Percentiles rank a stretch among this genome's conserved stretches.
Conservation (phyloP, 1,139 yeast species). For the Arxiozyma bovina region DNA sequence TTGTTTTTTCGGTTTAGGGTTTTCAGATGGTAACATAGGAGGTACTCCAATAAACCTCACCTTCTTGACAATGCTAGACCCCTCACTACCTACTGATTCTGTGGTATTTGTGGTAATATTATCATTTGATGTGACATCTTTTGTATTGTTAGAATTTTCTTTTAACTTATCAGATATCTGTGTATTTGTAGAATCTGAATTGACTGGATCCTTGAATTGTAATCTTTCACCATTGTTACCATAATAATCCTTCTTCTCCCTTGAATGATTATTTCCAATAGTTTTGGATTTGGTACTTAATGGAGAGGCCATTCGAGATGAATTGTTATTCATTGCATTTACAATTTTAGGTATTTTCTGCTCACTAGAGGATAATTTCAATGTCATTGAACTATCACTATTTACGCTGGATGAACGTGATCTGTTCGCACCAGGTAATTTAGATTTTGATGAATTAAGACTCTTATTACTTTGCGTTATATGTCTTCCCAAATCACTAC, state of each 20-base stretch:
- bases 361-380: background rate
- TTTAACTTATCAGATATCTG: background rate
- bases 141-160: background rate
- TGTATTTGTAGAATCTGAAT: background rate
- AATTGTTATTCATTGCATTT: background rate
- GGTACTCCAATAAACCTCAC: constrained; percentile 32
- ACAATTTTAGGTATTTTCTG: background rate
- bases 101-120: background rate
- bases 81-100: background rate
- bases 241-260: background rate
- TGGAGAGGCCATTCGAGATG: background rate
- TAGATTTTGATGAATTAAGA: constrained; percentile 1
- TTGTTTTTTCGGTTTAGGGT: constrained; percentile 27
- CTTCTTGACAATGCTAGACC: constrained; percentile 15
- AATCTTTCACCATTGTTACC: background rate
- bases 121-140: background rate
- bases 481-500: background rate
- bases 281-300: background rate
- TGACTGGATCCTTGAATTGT: background rate
- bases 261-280: background rate
- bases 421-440: background rate
- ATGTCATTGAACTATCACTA: background rate
- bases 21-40: constrained; percentile 27
- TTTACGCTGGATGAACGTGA: constrained; percentile 9
- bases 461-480: background rate